Conservation (phyloP, 2,329 filamentous ascomycete genomes). For the Hymenoscyphus salicellus region DNA sequence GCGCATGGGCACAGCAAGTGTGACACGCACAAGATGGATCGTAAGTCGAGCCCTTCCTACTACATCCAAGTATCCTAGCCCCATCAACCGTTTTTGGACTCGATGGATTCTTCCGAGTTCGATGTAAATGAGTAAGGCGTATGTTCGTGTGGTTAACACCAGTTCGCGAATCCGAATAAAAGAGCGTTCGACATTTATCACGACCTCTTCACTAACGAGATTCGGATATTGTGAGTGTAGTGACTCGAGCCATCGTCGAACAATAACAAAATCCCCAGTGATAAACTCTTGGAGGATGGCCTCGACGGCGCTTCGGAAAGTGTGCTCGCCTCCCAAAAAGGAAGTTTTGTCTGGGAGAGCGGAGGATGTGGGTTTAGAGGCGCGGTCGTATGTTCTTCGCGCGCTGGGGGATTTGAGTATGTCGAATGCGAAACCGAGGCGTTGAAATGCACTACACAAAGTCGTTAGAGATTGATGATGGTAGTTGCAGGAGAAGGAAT, state of each 20-base stretch:
- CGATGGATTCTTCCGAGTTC: constrained; percentile 40
- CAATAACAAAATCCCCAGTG: constrained; percentile 40
- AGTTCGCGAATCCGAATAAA: constrained; percentile 39
- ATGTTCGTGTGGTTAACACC: constrained; percentile 39
- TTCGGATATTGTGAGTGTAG: constrained; percentile 39
- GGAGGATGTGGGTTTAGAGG: constrained; percentile 32
- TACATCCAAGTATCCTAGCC: constrained; percentile 40
- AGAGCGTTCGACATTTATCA: constrained; percentile 37
- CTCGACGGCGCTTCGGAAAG: constrained; percentile 39
- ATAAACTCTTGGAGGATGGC: constrained; percentile 41
- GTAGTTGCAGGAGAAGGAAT: neutral
- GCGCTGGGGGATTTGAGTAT: constrained; percentile 40
- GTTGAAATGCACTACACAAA: constrained; percentile 38
- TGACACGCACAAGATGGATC: constrained; percentile 40
- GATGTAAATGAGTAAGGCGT: constrained; percentile 40
- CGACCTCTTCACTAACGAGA: constrained; percentile 38
- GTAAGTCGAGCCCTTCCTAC: constrained; percentile 38
- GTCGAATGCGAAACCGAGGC: constrained; percentile 41
- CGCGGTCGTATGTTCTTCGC: constrained; percentile 39
- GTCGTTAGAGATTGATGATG: neutral
- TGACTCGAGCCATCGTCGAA: constrained; percentile 37
- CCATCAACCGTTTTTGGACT: constrained; percentile 39
- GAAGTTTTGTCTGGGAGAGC: constrained; percentile 34
- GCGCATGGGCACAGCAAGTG: constrained; percentile 40
- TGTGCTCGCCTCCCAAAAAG: constrained; percentile 40